phyloP scores from a whole-genome alignment of 495 filamentous ascomycete genomes.

The Penicillium steckii region DNA sequence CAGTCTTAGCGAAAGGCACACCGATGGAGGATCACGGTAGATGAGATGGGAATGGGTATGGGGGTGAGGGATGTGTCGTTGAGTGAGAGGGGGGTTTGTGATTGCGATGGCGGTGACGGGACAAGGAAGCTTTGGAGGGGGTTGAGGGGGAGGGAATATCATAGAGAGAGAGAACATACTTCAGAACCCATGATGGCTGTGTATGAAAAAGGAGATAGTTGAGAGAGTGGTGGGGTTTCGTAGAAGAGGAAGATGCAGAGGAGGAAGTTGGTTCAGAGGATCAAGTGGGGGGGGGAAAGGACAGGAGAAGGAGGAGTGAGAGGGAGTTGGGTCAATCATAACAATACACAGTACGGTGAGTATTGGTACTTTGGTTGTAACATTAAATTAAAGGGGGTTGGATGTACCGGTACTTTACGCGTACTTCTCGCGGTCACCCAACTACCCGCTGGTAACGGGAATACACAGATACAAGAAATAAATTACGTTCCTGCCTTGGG shows the following conservation, averaged over 20 bases:
- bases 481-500: not conserved
- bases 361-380: too few relatives aligned
- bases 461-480: not conserved
- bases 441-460: not conserved
- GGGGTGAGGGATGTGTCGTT: not conserved
- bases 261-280: slow-evolving; percentile 25
- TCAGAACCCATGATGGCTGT: slow-evolving; percentile 46
- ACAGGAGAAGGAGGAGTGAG: slow-evolving; percentile 2
- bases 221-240: slow-evolving; percentile 6
- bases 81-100: slow-evolving; percentile 22
- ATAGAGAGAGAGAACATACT: slow-evolving; percentile 44
- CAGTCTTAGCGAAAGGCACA: not conserved
- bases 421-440: slow-evolving; percentile 1
- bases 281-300: slow-evolving; percentile 25
- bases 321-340: slow-evolving; percentile 25
- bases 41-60: slow-evolving; percentile 3
- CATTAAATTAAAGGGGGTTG: too few relatives aligned
- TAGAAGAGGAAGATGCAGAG: slow-evolving; percentile 23
- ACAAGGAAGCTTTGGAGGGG: slow-evolving; percentile 33
- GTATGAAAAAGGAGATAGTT: slow-evolving; percentile 15
- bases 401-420: not conserved
- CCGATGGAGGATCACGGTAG: not conserved
- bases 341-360: slow-evolving; percentile 26
- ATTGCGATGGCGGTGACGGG: slow-evolving; percentile 32
- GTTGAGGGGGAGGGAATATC: too few relatives aligned